A percentile compares a stretch with the other conserved stretches of the same genome.
These are phyloP conservation scores for Kappamyces sp. DNA, from an alignment of 192 early-diverging fungal species.

Conservation along the genomic window DNA sequence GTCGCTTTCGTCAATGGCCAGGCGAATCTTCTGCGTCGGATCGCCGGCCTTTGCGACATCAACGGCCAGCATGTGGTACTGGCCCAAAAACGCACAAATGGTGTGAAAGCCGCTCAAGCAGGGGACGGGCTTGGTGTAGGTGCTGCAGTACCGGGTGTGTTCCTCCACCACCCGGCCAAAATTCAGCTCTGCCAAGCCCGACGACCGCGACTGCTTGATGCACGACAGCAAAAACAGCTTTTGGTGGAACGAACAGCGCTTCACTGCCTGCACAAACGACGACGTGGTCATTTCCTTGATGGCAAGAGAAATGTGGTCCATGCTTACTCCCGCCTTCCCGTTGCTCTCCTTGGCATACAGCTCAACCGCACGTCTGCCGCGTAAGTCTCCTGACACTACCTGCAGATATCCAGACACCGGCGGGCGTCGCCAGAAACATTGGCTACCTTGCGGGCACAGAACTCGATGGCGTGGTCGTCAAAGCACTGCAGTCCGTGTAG, in stretches of 20 bases:
- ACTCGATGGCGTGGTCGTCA: slow-evolving; percentile 81
- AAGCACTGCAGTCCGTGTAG: slow-evolving; percentile 63
- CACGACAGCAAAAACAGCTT: slow-evolving; percentile 78
- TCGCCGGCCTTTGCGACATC: neutral
- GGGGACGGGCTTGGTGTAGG: neutral
- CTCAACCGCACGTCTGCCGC: slow-evolving; percentile 31
- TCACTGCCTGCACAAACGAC: slow-evolving; percentile 65
- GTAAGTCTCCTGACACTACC: slow-evolving; percentile 52
- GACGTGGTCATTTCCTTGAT: slow-evolving; percentile 86
- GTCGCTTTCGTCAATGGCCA: slow-evolving; percentile 9
- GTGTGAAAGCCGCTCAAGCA: neutral
- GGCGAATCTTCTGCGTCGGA: slow-evolving; percentile 6
- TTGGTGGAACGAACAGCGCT: slow-evolving; percentile 71
- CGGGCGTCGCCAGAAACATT: slow-evolving; percentile 95
- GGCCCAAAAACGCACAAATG: slow-evolving; percentile 2
- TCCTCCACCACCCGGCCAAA: slow-evolving; percentile 59
- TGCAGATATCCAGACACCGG: slow-evolving; percentile 89
- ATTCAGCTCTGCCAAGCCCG: slow-evolving; percentile 67
- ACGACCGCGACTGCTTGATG: slow-evolving; percentile 52
- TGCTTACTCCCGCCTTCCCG: slow-evolving; percentile 46
- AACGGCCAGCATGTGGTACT: neutral
- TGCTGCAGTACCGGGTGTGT: neutral
- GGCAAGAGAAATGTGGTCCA: slow-evolving; percentile 64
- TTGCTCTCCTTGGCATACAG: slow-evolving; percentile 20
- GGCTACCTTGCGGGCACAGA: slow-evolving; percentile 92